A percentile compares a stretch with the other conserved stretches of the same genome.
phyloP scores from a whole-genome alignment of 2,329 filamentous ascomycete species.

The Graphium sp. region DNA sequence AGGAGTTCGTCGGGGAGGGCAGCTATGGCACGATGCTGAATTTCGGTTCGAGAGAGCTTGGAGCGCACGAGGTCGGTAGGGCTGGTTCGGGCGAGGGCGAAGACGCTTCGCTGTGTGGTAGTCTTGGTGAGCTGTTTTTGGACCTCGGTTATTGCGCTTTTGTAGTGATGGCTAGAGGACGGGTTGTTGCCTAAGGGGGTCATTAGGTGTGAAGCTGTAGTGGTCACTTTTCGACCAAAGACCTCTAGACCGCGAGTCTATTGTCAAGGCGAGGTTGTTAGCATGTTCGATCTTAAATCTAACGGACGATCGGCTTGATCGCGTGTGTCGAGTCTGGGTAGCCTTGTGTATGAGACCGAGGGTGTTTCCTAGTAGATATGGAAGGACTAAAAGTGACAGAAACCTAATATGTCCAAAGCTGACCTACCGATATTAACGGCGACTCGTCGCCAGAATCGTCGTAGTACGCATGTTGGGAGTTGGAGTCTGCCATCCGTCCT shows the following conservation, averaged over 20 bases:
- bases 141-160: slow-evolving; percentile 74
- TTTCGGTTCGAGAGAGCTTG: slow-evolving; percentile 78
- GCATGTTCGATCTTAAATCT: too few relatives aligned
- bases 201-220: slow-evolving; percentile 83
- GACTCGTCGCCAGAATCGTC: slow-evolving; percentile 6
- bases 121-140: slow-evolving; percentile 79
- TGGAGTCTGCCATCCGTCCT: neutral
- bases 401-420: too few relatives aligned
- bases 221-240: slow-evolving; percentile 87
- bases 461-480: slow-evolving; percentile 1
- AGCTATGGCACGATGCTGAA: slow-evolving; percentile 80
- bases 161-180: slow-evolving; percentile 49
- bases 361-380: too few relatives aligned
- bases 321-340: too few relatives aligned
- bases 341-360: too few relatives aligned
- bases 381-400: too few relatives aligned
- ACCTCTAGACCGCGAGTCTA: slow-evolving; percentile 80
- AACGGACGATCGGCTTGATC: too few relatives aligned
- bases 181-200: slow-evolving; percentile 41
- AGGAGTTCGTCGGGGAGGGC: slow-evolving; percentile 84
- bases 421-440: slow-evolving; percentile 8
- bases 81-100: slow-evolving; percentile 76
- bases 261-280: too few relatives aligned
- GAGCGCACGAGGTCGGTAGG: slow-evolving; percentile 90
- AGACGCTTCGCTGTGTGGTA: slow-evolving; percentile 72